Evolutionary conservation across 306 rosid species (phyloP), one percentile per base, ranked within the genome.

Genomic region (Coriaria nepalensis): DNA sequence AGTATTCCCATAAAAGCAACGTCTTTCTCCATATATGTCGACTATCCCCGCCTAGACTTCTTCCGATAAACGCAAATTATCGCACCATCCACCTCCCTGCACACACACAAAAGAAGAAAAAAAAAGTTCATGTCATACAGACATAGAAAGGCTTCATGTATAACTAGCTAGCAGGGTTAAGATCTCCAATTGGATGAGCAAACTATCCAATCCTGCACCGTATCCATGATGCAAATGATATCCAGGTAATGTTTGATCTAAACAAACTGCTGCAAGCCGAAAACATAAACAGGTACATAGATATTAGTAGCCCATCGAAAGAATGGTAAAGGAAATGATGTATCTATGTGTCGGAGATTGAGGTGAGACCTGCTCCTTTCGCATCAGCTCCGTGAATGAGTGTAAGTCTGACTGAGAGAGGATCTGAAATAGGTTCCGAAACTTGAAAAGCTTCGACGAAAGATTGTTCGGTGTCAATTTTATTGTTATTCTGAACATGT

Each of bases 41-140:
- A 79, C 5, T 95, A 90, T 61, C 98, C 95, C 15, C 74, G 82
- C 41, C 81, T 40, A 3, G 93, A 64, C 50, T 47, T 90, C 76
- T 85, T 90, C 40, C 96, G 96, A 55, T 70, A 90, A 50, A 85
- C 87, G 38, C 98, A 85, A 50, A 57, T 62, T 73, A 52, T 90
- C 72, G 61, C 98, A 90, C 98, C 95, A 90, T 55, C 94, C 98
- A 60, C 98, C 98, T 48, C 98, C 95, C 95, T 90, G 92, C 61
- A 75, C n/a, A n/a, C n/a, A n/a, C n/a, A n/a, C n/a, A 78, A 56
- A 66, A 46, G 44, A 69, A 68, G 52, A 13, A 48, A 13, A 7
- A 58, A 47, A 50, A 38, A 41, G 61, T 20, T 20, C 29, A 20
- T 3, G 3, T 20, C 63, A 5, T 14, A 5, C 5, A 49, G 35